A percentile compares a stretch with the other conserved stretches of the same genome.
Conservation (phyloP, 768 basidiomycete genomes). For the Scleroderma citrinum region DNA sequence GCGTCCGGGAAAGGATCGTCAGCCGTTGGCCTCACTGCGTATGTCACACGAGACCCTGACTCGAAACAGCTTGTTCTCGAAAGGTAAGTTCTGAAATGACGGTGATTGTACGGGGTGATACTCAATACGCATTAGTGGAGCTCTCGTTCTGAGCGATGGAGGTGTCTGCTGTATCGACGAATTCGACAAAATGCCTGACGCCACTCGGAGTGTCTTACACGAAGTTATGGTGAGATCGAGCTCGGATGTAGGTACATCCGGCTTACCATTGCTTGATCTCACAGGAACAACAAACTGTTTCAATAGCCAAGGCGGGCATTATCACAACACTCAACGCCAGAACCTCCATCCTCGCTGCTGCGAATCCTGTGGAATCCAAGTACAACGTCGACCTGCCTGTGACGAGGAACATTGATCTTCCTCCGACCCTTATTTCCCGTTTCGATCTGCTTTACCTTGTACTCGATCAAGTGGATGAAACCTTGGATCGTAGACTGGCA, state of each 20-base stretch:
- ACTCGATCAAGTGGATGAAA: slow-evolving; percentile 90
- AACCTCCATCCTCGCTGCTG: slow-evolving; percentile 96
- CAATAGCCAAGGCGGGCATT: slow-evolving; percentile 98
- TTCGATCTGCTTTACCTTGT: slow-evolving; percentile 97
- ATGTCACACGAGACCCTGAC: slow-evolving; percentile 96
- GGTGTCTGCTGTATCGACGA: slow-evolving; percentile 99
- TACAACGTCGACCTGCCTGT: slow-evolving; percentile 91
- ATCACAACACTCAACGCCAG: slow-evolving; percentile 97
- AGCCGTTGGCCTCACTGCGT: slow-evolving; percentile 97
- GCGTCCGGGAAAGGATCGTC: slow-evolving; percentile 98
- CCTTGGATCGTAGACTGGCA: slow-evolving; percentile 77
- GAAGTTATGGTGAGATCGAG: slow-evolving; percentile 85
- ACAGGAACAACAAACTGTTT: slow-evolving; percentile 99
- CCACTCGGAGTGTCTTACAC: slow-evolving; percentile 95
- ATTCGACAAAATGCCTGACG: slow-evolving; percentile 99
- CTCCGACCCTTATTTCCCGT: slow-evolving; percentile 95
- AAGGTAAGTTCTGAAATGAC: slow-evolving; percentile 52
- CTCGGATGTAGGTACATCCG: background rate
- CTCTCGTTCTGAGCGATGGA: slow-evolving; percentile 90
- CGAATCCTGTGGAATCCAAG: slow-evolving; percentile 94
- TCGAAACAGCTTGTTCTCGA: slow-evolving; percentile 97
- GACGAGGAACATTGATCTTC: slow-evolving; percentile 94
- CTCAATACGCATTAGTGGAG: slow-evolving; percentile 53
- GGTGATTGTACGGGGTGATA: background rate
- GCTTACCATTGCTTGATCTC: slow-evolving; percentile 1